A percentile compares a stretch with the other conserved stretches of the same genome.
Conservation (phyloP, 345 rosid species). For the Luvunga scandens region DNA sequence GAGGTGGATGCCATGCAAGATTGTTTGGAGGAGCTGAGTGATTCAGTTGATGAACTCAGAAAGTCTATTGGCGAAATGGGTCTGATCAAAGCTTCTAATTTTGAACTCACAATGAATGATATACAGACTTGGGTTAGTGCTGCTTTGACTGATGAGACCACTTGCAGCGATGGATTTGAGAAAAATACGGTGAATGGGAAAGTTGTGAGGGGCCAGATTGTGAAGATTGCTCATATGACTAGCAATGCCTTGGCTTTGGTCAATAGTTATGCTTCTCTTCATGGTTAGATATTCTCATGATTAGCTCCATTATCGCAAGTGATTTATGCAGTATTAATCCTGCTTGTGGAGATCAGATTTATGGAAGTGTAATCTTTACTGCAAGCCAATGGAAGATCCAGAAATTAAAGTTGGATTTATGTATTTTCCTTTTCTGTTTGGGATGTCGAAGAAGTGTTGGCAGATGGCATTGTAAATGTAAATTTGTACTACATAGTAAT, state of each 20-base stretch:
- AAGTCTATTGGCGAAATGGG: conserved; percentile 61
- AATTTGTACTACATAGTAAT: background rate
- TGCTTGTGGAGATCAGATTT: background rate
- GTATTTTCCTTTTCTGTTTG: background rate
- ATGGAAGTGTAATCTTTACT: background rate
- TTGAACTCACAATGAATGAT: conserved; percentile 39
- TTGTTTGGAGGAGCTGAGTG: conserved; percentile 63
- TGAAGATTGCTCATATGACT: conserved; percentile 53
- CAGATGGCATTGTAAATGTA: background rate
- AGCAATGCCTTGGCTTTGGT: conserved; percentile 80
- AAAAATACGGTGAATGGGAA: conserved; percentile 41
- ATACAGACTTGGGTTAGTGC: conserved; percentile 83
- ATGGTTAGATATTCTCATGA: conserved; percentile 22
- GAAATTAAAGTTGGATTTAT: background rate
- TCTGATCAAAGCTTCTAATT: conserved; percentile 25
- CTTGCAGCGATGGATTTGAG: conserved; percentile 69
- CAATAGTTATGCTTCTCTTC: conserved; percentile 53
- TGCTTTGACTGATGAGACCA: conserved; percentile 64
- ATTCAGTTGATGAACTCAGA: conserved; percentile 52
- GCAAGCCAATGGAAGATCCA: background rate
- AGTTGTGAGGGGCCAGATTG: conserved; percentile 39
- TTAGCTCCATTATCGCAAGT: background rate
- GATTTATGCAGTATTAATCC: background rate
- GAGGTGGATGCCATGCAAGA: conserved; percentile 61
- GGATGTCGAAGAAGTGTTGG: background rate